Evolutionary conservation across 1,284 basidiomycete genomes (phyloP).

Genomic region (Limonomyces culmigenus): DNA sequence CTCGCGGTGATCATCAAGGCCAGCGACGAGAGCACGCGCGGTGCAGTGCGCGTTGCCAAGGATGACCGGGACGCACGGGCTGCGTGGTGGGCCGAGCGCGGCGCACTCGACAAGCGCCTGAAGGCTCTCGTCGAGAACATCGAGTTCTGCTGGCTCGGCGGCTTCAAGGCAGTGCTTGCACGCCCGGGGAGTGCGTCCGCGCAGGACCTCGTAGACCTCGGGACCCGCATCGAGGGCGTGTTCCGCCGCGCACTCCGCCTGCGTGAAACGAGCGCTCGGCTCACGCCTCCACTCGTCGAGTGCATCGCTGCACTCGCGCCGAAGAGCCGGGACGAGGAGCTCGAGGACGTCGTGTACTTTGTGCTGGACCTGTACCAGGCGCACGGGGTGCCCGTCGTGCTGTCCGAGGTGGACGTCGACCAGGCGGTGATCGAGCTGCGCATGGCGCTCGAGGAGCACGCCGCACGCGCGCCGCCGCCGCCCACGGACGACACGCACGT

Average conservation of each 20-base stretch:
- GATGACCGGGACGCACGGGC: slow-evolving; percentile 46
- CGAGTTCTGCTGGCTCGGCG: slow-evolving; percentile 94
- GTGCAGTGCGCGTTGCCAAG: slow-evolving; percentile 52
- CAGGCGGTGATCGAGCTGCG: slow-evolving; percentile 69
- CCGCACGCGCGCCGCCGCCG: slow-evolving; percentile 19
- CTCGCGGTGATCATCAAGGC: slow-evolving; percentile 62
- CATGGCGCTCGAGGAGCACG: slow-evolving; percentile 52
- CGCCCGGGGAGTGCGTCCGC: not conserved
- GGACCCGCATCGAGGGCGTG: slow-evolving; percentile 51
- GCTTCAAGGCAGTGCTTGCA: slow-evolving; percentile 63
- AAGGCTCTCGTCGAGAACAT: slow-evolving; percentile 67
- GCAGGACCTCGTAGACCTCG: slow-evolving; percentile 23
- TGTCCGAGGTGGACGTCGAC: slow-evolving; percentile 87
- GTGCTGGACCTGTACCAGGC: slow-evolving; percentile 89
- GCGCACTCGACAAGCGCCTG: slow-evolving; percentile 63
- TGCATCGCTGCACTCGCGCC: slow-evolving; percentile 76
- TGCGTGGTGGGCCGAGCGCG: slow-evolving; percentile 78
- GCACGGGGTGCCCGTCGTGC: slow-evolving; percentile 76
- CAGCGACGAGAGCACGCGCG: slow-evolving; percentile 65
- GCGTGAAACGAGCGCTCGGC: slow-evolving; percentile 40
- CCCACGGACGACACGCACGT: slow-evolving; percentile 36
- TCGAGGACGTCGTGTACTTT: slow-evolving; percentile 92
- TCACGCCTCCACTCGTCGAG: slow-evolving; percentile 37
- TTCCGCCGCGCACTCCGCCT: slow-evolving; percentile 50
- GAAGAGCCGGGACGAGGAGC: slow-evolving; percentile 78